Conservation (phyloP, 148 eudicot species). For the Cornus florida region DNA sequence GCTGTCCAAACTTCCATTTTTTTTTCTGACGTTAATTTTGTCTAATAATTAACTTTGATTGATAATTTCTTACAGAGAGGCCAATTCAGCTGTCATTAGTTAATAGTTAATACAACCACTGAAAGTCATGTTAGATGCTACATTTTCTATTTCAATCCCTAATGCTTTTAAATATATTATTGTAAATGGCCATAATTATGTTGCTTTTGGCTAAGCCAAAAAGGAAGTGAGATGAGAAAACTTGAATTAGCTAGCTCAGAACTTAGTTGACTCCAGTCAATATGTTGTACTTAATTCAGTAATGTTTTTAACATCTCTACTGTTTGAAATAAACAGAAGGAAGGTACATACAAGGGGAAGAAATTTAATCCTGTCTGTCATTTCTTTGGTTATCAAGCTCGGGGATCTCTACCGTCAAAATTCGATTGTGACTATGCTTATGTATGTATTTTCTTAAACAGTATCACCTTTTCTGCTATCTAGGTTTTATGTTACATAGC, state of each 20-base stretch:
- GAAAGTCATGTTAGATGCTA: background rate
- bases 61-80: too few species aligned
- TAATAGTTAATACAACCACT: too few species aligned
- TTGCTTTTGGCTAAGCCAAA: background rate
- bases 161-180: background rate
- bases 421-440: conserved; percentile 87
- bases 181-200: background rate
- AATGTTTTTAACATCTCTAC: background rate
- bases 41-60: too few species aligned
- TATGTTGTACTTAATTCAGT: background rate
- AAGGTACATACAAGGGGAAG: conserved; percentile 88
- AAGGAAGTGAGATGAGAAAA: background rate
- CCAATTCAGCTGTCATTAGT: too few species aligned
- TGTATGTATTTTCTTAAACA: conserved; percentile 37
- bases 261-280: background rate
- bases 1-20: background rate
- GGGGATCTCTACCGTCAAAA: conserved; percentile 82
- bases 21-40: too few species aligned
- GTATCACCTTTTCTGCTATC: background rate
- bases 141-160: background rate
- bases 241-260: background rate
- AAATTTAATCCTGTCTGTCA: conserved; percentile 85
- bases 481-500: background rate
- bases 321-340: conserved; percentile 48
- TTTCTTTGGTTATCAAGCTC: conserved; percentile 89